Base-by-base conservation (phyloP, 2,329 filamentous ascomycete genomes). In the Whalleya microplaca region DNA sequence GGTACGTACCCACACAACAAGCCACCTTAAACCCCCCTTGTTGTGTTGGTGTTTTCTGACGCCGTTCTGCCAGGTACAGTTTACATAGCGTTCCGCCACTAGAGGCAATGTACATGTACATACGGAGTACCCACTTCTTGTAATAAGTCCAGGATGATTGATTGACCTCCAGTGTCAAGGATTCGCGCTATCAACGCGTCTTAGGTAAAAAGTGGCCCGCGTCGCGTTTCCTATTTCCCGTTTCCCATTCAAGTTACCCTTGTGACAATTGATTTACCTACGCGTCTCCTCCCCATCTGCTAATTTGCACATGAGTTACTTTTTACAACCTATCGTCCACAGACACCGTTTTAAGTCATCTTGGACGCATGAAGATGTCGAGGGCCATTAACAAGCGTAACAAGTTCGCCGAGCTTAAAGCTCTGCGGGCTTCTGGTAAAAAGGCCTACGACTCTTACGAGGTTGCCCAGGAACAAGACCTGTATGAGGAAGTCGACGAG, bases 401-500 rank as follows among this genome's bases (percentile, higher is more conserved):
- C 63, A 84, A 80, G 76, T 81, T 88, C 69, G 92, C 90, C 50
- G 90, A 96, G 81, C 84, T 98, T 63, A 85, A 85, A 68, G 92
- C 91, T 71, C 84, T 96, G 64, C 89, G 92, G 70, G 86, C 91
- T 68, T 86, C 92, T 51, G 95, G 95, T 76, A 96, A 96, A 81
- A 97, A 95, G 76, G 88, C 89, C 64, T 87, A 96, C 63, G 89
- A 92, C 67, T 86, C 84, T 57, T 99, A 98, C 78, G 81, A 96
- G 75, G 85, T 97, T 59, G 85, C 92, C 67, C 88, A 98, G 61
- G 89, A 91, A 67, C 85, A 88, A 63, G 86, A 91, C 65, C 80
- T 99, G 44, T 99, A 98, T 77, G 95, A 98, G 62, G 93, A 96
- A 69, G 92, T 99, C 46, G 93, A 98, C 70, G 95, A 99, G 69